These are phyloP conservation scores for Anthracocystis panici-leucophaei DNA, from an alignment of 1,284 basidiomycete genomes.

Conservation along the genomic window DNA sequence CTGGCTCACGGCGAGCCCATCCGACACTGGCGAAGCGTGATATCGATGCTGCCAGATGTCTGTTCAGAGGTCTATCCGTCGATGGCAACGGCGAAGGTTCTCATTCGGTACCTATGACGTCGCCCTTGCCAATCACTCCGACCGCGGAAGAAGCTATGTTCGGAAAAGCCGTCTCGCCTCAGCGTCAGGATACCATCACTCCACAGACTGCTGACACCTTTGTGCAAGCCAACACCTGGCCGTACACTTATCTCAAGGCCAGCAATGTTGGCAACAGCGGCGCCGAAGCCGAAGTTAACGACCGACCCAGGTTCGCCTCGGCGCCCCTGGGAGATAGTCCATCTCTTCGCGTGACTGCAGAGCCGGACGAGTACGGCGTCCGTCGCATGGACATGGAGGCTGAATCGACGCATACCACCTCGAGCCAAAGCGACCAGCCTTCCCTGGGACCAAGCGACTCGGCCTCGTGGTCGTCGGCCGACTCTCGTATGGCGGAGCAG, in stretches of 20 bases:
- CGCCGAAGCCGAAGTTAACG: constrained; percentile 2
- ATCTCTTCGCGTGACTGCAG: constrained; percentile 11
- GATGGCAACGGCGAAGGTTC: constrained; percentile 7
- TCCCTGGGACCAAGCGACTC: constrained; percentile 52
- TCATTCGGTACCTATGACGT: constrained; percentile 31
- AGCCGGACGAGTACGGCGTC: constrained; percentile 49
- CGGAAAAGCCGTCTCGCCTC: constrained; percentile 7
- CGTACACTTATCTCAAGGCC: constrained; percentile 25
- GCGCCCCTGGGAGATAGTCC: constrained; percentile 15
- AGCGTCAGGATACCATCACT: constrained; percentile 40
- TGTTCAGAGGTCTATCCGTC: constrained; percentile 19
- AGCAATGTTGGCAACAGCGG: not conserved
- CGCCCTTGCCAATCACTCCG: constrained; percentile 42
- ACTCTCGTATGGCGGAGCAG: constrained; percentile 71
- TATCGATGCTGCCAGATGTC: constrained; percentile 26
- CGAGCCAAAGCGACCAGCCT: constrained; percentile 35
- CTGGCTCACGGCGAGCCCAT: constrained; percentile 9
- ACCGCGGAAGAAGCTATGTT: constrained; percentile 15
- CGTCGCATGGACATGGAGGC: constrained; percentile 49
- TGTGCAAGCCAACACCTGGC: constrained; percentile 49
- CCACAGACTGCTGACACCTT: constrained; percentile 26
- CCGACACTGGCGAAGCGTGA: constrained; percentile 32
- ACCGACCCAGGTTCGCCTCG: constrained; percentile 26
- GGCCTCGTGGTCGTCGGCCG: constrained; percentile 54
- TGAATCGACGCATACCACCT: constrained; percentile 20